Percentiles rank a stretch among this genome's conserved stretches.
Evolutionary conservation across 2,329 filamentous ascomycete genomes (phyloP).

Genomic region (Phyllosticta citrichinensis): DNA sequence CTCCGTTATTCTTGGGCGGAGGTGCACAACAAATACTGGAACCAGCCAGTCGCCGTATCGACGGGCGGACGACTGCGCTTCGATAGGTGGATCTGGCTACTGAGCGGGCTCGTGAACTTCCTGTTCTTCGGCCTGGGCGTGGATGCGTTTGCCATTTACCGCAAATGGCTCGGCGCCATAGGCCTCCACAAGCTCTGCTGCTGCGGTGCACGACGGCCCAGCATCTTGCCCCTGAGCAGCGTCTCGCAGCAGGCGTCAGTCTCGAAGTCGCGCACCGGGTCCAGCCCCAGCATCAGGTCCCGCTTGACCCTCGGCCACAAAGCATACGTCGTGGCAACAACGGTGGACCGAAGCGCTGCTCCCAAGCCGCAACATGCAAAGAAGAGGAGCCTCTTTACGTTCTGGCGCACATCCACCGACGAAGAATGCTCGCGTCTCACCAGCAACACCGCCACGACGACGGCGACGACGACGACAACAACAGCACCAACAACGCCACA

Average conservation of each 20-base stretch:
- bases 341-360: not conserved
- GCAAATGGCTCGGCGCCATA: slow-evolving; percentile 31
- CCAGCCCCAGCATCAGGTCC: not conserved
- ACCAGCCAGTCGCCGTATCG: slow-evolving; percentile 38
- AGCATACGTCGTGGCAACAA: not conserved
- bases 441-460: not conserved
- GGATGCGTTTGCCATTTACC: slow-evolving; percentile 50
- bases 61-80: slow-evolving; percentile 36
- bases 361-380: not conserved
- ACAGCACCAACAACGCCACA: too few relatives aligned
- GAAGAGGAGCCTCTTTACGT: not conserved
- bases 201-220: not conserved
- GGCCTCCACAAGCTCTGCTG: slow-evolving; percentile 21
- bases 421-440: not conserved
- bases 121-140: slow-evolving; percentile 54
- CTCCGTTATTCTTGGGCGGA: slow-evolving; percentile 41
- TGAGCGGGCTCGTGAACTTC: slow-evolving; percentile 46
- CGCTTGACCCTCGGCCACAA: slow-evolving; percentile 1
- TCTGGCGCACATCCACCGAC: not conserved
- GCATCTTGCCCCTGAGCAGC: not conserved
- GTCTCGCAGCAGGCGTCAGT: not conserved
- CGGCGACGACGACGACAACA: not conserved
- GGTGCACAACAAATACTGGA: slow-evolving; percentile 44
- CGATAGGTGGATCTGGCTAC: slow-evolving; percentile 50
- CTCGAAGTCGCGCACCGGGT: not conserved